Evolutionary conservation across 306 rosid species (phyloP).

Genomic region (Lithocarpus polystachyus): DNA sequence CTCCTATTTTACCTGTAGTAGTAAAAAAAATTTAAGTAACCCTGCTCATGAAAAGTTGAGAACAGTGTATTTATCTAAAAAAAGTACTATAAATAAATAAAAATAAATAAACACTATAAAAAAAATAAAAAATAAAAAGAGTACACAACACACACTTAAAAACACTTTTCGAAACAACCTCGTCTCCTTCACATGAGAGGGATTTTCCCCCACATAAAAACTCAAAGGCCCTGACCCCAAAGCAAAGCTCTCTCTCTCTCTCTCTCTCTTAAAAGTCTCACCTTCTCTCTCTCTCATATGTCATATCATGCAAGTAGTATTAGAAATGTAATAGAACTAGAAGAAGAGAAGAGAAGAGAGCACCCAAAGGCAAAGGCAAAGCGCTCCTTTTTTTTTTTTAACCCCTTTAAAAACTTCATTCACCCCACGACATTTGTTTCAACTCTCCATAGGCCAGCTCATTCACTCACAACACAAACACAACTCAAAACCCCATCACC

Average conservation of each 20-base stretch:
- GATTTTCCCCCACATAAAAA: constrained; percentile 39
- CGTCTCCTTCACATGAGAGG: constrained; percentile 45
- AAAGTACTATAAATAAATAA: not conserved
- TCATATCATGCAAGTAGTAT: constrained; percentile 80
- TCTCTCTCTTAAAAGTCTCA: not conserved
- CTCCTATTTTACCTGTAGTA: too few relatives aligned
- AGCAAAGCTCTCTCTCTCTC: constrained; percentile 10
- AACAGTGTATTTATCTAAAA: constrained; percentile 25
- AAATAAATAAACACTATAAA: not conserved
- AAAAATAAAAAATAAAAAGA: not conserved
- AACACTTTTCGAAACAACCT: constrained; percentile 42
- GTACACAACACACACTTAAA: not conserved
- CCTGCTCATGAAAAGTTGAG: too few relatives aligned
- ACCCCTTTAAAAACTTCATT: constrained; percentile 7
- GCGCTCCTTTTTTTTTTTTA: constrained; percentile 1
- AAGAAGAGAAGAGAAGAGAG: too few relatives aligned
- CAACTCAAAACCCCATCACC: constrained; percentile 43
- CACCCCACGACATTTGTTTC: constrained; percentile 56
- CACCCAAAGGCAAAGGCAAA: too few relatives aligned
- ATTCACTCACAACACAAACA: constrained; percentile 52
- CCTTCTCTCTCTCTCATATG: constrained; percentile 34
- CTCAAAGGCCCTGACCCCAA: constrained; percentile 33
- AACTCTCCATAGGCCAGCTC: constrained; percentile 58
- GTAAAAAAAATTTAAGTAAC: too few relatives aligned
- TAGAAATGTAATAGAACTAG: constrained; percentile 22